These are phyloP conservation scores for Cantharellus cinnabarinus DNA, from an alignment of 768 basidiomycete genomes.

Conservation along the genomic window DNA sequence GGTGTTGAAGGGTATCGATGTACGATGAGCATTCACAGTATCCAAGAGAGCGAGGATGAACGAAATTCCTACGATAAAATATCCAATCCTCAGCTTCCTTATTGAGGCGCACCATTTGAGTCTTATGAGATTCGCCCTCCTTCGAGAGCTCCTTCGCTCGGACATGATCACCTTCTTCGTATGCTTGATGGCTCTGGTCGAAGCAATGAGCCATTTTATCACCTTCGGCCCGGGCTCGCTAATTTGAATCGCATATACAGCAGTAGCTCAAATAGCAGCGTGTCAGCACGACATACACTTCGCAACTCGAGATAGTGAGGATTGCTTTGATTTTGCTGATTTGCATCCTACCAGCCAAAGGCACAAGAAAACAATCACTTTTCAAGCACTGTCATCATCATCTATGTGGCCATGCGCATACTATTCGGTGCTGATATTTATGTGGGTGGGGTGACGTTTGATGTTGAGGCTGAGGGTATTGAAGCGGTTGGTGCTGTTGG, in stretches of 20 bases:
- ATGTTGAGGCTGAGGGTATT: slow-evolving; percentile 7
- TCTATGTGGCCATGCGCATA: neutral
- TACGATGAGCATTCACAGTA: neutral
- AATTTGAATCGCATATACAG: neutral
- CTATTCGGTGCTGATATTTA: neutral
- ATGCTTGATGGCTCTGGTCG: slow-evolving; percentile 56
- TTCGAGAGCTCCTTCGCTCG: slow-evolving; percentile 64
- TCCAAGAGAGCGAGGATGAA: neutral
- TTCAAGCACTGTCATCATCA: neutral
- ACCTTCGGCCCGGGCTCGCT: slow-evolving; percentile 51
- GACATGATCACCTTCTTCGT: slow-evolving; percentile 49
- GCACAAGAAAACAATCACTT: neutral
- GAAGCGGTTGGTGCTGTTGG: slow-evolving; percentile 10
- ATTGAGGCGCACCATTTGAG: slow-evolving; percentile 60
- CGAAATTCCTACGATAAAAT: slow-evolving; percentile 35
- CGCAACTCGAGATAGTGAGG: slow-evolving; percentile 50
- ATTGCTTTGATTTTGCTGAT: slow-evolving; percentile 40
- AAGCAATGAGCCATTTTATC: slow-evolving; percentile 57
- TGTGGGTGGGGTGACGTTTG: slow-evolving; percentile 11
- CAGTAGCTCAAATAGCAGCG: neutral
- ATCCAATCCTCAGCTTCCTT: slow-evolving; percentile 76
- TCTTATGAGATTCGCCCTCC: slow-evolving; percentile 60
- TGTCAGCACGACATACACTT: slow-evolving; percentile 16
- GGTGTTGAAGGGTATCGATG: neutral
- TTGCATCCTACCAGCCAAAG: slow-evolving; percentile 14